Evolutionary conservation across 495 filamentous ascomycete species (phyloP), one percentile per base, ranked within the genome.

Genomic region (Cetradonia linearis): DNA sequence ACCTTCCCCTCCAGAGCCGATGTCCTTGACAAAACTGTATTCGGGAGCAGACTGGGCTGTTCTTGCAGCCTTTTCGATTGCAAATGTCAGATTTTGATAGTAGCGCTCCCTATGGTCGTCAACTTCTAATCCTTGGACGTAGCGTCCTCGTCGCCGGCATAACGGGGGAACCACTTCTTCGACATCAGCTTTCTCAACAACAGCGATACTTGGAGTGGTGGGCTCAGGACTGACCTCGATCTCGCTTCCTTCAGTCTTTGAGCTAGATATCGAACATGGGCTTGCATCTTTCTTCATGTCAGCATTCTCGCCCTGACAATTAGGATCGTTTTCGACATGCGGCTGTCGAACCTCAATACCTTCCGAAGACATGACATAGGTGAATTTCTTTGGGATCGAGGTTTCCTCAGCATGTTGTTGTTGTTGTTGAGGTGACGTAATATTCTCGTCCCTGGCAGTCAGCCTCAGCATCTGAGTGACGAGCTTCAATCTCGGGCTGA

Each of bases 1-100:
- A 1, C 62, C 62, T 48, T 63, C 56, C 18, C 62, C 62, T 16
- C 58, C 62, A 6, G 3, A 20, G 27, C 62, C 62, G 25, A 63
- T 34, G 8, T 53, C 16, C 36, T 55, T 60, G 11, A 55, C 30
- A 13, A 30, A 14, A 3, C 23, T 36, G 13, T 63, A 56, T 13
- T 37, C 13, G 20, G 25, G 8, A 34, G 23, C 8, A 2, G 42
- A 10, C 25, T 9, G 18, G 30, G 30, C 34, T 23, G 30, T 34
- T 33, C n/a, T 18, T 23, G n/a, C 25, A 8, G 23, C 3, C 16
- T 14, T 25, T 10, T n/a, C 2, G 13, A 5, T 14, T n/a, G 16
- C 42, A 36, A 13, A 0, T 34, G 30, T 54, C 9, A 9, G 11
- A 31, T 5, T 20, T 10, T 2, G 5, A 10, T 3, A 11, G 30